A percentile compares a stretch with the other conserved stretches of the same genome.
phyloP scores from a whole-genome alignment of 768 basidiomycete species.

The Lyophyllum shimeji region DNA sequence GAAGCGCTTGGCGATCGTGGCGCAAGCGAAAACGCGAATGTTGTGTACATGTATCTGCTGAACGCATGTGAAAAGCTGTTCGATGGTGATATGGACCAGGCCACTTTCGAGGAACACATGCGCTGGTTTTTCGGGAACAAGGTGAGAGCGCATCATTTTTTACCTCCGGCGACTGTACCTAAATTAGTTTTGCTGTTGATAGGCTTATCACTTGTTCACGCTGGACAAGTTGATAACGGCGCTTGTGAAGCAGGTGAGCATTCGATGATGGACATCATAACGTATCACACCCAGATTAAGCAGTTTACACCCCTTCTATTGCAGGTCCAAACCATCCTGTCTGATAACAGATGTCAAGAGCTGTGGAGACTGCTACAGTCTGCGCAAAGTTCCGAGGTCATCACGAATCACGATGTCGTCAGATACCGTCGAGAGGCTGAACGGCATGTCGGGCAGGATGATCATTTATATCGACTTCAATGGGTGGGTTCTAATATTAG shows the following conservation, averaged over 20 bases:
- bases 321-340: constrained; percentile 84
- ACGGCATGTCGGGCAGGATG: constrained; percentile 69
- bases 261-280: constrained; percentile 4
- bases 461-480: constrained; percentile 75
- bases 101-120: constrained; percentile 94
- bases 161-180: constrained; percentile 6
- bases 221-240: constrained; percentile 89
- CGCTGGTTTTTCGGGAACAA: constrained; percentile 91
- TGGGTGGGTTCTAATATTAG: constrained; percentile 57
- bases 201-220: constrained; percentile 93
- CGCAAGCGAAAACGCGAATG: constrained; percentile 49
- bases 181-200: constrained; percentile 28
- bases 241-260: constrained; percentile 84
- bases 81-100: constrained; percentile 88
- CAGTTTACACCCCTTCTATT: background rate
- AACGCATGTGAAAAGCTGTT: constrained; percentile 93
- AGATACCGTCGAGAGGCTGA: constrained; percentile 82
- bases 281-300: background rate
- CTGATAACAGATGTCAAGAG: constrained; percentile 86
- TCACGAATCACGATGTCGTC: constrained; percentile 66
- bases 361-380: constrained; percentile 74
- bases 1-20: constrained; percentile 55
- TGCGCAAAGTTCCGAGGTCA: constrained; percentile 50
- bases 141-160: constrained; percentile 39
- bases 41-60: constrained; percentile 86